Evolutionary conservation across 257 asterid genomes (phyloP).

Genomic region (Lavandula angustifolia): DNA sequence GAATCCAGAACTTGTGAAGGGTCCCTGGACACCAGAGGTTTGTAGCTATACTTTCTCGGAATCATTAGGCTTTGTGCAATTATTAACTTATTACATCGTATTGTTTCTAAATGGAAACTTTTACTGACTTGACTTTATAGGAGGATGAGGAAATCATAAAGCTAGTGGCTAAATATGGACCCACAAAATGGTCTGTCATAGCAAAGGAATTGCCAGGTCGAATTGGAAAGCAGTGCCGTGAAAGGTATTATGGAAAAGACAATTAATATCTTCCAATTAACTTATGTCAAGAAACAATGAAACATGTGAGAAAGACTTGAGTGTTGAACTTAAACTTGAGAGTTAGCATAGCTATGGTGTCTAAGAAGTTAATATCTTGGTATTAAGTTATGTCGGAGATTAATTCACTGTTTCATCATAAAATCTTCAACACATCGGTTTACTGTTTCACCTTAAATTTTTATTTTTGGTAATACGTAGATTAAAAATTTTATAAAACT

Average conservation of each 20-base stretch:
- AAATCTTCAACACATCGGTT: background rate
- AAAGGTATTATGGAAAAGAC: constrained; percentile 60
- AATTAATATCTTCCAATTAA: constrained; percentile 3
- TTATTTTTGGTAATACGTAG: background rate
- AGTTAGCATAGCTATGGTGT: constrained; percentile 13
- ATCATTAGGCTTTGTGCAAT: constrained; percentile 21
- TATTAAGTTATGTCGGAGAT: background rate
- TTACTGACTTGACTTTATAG: constrained; percentile 44
- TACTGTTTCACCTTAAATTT: constrained; percentile 3
- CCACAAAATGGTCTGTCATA: constrained; percentile 96
- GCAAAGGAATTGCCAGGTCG: constrained; percentile 96
- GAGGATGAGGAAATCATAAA: constrained; percentile 89
- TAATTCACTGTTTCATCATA: background rate
- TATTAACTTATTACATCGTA: constrained; percentile 30
- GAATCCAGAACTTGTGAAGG: constrained; percentile 97
- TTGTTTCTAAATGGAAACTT: constrained; percentile 22
- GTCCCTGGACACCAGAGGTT: constrained; percentile 99
- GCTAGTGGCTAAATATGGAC: constrained; percentile 87
- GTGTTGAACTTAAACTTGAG: constrained; percentile 1
- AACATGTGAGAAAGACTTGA: constrained; percentile 7
- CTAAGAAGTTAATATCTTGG: constrained; percentile 17
- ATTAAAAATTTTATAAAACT: background rate
- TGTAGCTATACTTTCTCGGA: constrained; percentile 28
- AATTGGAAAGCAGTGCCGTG: constrained; percentile 99
- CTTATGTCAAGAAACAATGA: constrained; percentile 17